Evolutionary conservation across 2,329 filamentous ascomycete genomes (phyloP), one percentile per base, ranked within the genome.

Genomic region (Fusarium nurragi): DNA sequence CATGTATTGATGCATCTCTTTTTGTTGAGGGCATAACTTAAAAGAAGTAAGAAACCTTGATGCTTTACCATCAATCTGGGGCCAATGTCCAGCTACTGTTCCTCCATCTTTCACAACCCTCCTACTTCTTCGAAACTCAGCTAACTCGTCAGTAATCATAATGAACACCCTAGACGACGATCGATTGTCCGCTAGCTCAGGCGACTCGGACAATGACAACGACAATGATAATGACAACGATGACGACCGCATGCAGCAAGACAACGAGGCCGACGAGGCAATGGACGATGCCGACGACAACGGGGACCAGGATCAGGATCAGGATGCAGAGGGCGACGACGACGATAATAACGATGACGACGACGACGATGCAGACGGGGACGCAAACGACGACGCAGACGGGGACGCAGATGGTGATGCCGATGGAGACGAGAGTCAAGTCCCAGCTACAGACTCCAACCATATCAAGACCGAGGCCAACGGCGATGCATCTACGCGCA

Each of bases 201-300:
- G 19, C 40, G 68, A 70, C 39, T 70, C 75, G 10, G 77, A 79
- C 32, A 74, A 74, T 19, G 70, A 73, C 22, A 58, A 76, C 22
- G 64, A 67, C n/a, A 73, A 75, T 7, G 73, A 78, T 67, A 84
- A 86, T 55, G 81, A 81, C 52, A 85, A 88, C 65, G 85, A 88
- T 23, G 74, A 74, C 37, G 69, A 73, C 21, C 63, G 66, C 21
- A 54, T 60, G 51, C 73, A 76, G 32, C 64, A 65, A 23, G 73
- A 75, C 10, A 73, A 78, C 65, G 84, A 86, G 52, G 81, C 80
- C 54, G 85, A 88, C 67, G 85, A 88, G 70, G 78, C 84, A 32
- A 87, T 87, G 83, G 84, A 87, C 40, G 80, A 81, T 45, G 78
- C 71, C 22, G 78, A 81, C 14, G 77, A 79, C 21, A 76, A 73